Conservation (phyloP, 768 basidiomycete genomes). For the Trametes maxima region DNA sequence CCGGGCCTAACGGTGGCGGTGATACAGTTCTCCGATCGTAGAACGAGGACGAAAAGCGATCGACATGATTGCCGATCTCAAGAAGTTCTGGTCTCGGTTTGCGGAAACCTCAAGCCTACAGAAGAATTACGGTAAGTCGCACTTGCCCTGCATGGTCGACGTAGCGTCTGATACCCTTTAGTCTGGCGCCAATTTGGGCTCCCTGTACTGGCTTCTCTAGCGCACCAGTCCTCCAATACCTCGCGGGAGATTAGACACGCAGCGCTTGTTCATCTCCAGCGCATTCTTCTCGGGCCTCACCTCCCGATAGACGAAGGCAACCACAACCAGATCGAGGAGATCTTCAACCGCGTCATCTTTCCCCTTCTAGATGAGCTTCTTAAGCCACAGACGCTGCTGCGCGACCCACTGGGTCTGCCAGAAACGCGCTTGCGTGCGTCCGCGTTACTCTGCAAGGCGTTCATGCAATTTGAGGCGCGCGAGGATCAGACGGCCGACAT, state of each 20-base stretch:
- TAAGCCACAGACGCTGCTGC: constrained; percentile 74
- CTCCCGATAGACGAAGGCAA: constrained; percentile 60
- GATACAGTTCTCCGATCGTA: constrained; percentile 66
- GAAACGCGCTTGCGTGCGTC: constrained; percentile 89
- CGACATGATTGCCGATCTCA: constrained; percentile 76
- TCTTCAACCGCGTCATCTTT: constrained; percentile 89
- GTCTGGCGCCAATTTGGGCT: constrained; percentile 82
- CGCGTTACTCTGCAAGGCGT: constrained; percentile 91
- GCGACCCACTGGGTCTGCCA: constrained; percentile 85
- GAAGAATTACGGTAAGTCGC: constrained; percentile 43
- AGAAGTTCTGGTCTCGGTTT: constrained; percentile 63
- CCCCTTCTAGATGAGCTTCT: constrained; percentile 91
- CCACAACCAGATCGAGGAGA: constrained; percentile 68
- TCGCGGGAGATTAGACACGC: constrained; percentile 80
- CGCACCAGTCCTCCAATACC: constrained; percentile 81
- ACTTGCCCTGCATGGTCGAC: not conserved
- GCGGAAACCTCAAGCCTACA: constrained; percentile 46
- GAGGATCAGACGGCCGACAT: constrained; percentile 67
- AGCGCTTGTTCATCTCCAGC: constrained; percentile 49
- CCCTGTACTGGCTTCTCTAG: constrained; percentile 71
- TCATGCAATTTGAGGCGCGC: constrained; percentile 89
- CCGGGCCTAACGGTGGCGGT: not conserved
- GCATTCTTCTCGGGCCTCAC: constrained; percentile 79
- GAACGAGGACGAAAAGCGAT: constrained; percentile 83
- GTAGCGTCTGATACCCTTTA: not conserved